Evolutionary conservation across 2,329 filamentous ascomycete genomes (phyloP).

Genomic region (Rutstroemia sp.): DNA sequence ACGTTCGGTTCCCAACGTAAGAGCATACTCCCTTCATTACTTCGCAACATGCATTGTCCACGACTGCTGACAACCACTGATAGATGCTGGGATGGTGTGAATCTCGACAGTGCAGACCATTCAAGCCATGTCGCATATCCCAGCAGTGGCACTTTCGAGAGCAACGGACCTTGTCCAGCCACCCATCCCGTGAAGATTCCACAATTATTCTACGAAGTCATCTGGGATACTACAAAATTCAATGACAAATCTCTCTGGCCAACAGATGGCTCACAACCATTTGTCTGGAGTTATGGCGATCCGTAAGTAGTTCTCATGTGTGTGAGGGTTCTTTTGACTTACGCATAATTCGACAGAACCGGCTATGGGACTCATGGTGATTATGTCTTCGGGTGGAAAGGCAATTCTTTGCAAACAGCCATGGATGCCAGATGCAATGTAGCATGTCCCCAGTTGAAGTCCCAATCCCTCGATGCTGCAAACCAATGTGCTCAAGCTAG

Average conservation of each 20-base stretch:
- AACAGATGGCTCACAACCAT: slow-evolving; percentile 36
- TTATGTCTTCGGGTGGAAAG: slow-evolving; percentile 45
- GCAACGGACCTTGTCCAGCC: slow-evolving; percentile 11
- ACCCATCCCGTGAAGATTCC: slow-evolving; percentile 38
- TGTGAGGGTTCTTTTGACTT: slow-evolving; percentile 29
- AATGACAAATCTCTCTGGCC: slow-evolving; percentile 37
- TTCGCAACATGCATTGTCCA: background rate
- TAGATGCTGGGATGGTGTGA: slow-evolving; percentile 22
- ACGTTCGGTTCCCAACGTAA: slow-evolving; percentile 26
- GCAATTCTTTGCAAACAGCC: slow-evolving; percentile 40
- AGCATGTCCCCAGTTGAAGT: slow-evolving; percentile 35
- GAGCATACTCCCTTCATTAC: background rate
- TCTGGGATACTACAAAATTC: slow-evolving; percentile 38
- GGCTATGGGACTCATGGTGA: slow-evolving; percentile 38
- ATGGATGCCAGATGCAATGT: slow-evolving; percentile 41
- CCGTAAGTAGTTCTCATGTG: slow-evolving; percentile 29
- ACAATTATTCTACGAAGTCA: slow-evolving; percentile 41
- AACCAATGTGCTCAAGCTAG: slow-evolving; percentile 40
- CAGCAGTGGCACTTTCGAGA: slow-evolving; percentile 13
- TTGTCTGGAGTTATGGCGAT: slow-evolving; percentile 37
- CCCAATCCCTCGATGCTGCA: slow-evolving; percentile 37
- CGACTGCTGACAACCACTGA: background rate
- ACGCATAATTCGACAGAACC: too few species aligned
- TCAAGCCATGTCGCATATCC: slow-evolving; percentile 23
- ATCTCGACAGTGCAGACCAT: slow-evolving; percentile 20